Evolutionary conservation across 257 asterid species (phyloP).

Genomic region (Coffea eugenioides): DNA sequence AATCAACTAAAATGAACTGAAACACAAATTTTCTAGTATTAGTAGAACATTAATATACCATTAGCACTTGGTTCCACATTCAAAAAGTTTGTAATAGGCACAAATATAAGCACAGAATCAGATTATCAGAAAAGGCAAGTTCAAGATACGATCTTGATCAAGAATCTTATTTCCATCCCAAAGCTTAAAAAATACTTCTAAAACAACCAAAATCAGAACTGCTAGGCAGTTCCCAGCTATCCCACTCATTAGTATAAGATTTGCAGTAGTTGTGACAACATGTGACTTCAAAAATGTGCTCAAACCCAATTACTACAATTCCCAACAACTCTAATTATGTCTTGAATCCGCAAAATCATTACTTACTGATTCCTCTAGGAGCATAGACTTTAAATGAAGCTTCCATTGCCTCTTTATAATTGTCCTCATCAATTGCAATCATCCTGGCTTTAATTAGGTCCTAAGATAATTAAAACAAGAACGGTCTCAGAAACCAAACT

Average conservation of each 20-base stretch:
- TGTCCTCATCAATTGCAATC: constrained; percentile 83
- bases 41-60: neutral
- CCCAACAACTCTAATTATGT: neutral
- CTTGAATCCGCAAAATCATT: neutral
- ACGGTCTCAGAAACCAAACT: constrained; percentile 23
- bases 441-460: constrained; percentile 76
- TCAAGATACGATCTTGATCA: neutral
- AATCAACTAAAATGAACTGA: neutral
- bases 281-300: neutral
- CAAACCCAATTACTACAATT: neutral
- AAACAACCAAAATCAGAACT: neutral
- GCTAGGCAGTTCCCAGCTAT: neutral
- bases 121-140: neutral
- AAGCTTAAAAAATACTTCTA: neutral
- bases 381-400: constrained; percentile 89
- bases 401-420: constrained; percentile 91
- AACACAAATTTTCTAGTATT: neutral
- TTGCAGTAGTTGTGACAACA: neutral
- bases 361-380: constrained; percentile 90
- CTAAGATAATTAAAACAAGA: constrained; percentile 42
- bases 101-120: neutral
- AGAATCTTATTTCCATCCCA: neutral
- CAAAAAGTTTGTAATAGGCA: neutral
- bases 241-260: neutral
- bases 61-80: neutral